Percentiles rank a stretch among this genome's conserved stretches.
Conservation (phyloP, 129 eudicot genomes). For the Sambucus nigra region DNA sequence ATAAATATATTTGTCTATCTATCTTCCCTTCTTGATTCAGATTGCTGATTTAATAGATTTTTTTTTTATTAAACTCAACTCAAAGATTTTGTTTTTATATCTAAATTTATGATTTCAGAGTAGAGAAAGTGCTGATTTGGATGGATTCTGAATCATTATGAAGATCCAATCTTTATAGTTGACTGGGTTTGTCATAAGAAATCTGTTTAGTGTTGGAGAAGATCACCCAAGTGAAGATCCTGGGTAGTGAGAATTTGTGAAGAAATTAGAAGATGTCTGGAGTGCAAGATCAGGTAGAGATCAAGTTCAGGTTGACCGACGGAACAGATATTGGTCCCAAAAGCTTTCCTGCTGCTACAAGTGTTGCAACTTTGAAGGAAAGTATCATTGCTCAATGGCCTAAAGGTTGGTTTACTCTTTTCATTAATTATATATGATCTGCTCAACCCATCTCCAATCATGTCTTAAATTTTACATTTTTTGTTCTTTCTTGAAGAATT, state of each 20-base stretch:
- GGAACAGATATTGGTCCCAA: slow-evolving; percentile 86
- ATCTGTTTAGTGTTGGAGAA: slow-evolving; percentile 11
- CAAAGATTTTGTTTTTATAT: too few species aligned
- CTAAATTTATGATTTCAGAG: too few species aligned
- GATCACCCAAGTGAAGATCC: slow-evolving; percentile 13
- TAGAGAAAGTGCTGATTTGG: slow-evolving; percentile 16
- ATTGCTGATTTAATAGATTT: too few species aligned
- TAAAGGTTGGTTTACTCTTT: slow-evolving; percentile 40
- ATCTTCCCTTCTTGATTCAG: too few species aligned
- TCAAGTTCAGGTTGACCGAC: slow-evolving; percentile 70
- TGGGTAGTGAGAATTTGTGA: slow-evolving; percentile 12
- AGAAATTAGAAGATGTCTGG: slow-evolving; percentile 43
- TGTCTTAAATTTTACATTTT: too few species aligned
- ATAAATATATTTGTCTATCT: too few species aligned
- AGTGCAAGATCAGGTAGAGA: slow-evolving; percentile 70
- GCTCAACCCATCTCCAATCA: too few species aligned
- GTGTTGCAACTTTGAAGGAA: slow-evolving; percentile 71
- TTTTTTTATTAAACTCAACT: too few species aligned
- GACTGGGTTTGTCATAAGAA: slow-evolving; percentile 15
- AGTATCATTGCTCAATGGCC: slow-evolving; percentile 83
- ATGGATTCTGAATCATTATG: slow-evolving; percentile 18
- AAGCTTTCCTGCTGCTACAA: slow-evolving; percentile 68
- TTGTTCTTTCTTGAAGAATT: too few species aligned
- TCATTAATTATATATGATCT: background rate
- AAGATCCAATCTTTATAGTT: slow-evolving; percentile 18